Conservation (phyloP, 2,329 filamentous ascomycete species). For the Aspergillaceae sp. region DNA sequence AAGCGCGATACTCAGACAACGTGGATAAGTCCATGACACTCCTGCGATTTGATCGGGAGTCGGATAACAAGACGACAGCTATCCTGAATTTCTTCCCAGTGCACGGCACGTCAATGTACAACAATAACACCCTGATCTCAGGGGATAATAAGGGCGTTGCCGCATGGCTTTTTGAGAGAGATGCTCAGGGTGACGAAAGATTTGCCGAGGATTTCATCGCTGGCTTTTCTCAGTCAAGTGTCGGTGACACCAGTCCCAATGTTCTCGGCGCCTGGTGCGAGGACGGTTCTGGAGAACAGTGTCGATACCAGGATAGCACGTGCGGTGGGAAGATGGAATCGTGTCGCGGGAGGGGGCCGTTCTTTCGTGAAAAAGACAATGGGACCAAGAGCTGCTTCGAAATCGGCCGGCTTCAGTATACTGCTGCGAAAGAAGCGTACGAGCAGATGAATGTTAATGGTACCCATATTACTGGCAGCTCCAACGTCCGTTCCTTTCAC, state of each 20-base stretch:
- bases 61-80: slow-evolving; percentile 68
- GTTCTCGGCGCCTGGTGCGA: slow-evolving; percentile 83
- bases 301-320: slow-evolving; percentile 63
- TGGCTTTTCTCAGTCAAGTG: slow-evolving; percentile 84
- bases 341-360: slow-evolving; percentile 41
- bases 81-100: slow-evolving; percentile 86
- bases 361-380: slow-evolving; percentile 36
- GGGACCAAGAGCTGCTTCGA: slow-evolving; percentile 44
- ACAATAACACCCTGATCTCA: slow-evolving; percentile 82
- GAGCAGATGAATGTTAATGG: slow-evolving; percentile 41
- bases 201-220: slow-evolving; percentile 67
- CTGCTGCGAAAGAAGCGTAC: slow-evolving; percentile 44
- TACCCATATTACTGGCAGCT: slow-evolving; percentile 45
- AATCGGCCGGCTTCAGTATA: slow-evolving; percentile 40
- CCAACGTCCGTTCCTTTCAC: slow-evolving; percentile 71
- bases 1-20: slow-evolving; percentile 55
- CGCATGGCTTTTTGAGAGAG: slow-evolving; percentile 72
- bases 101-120: slow-evolving; percentile 82
- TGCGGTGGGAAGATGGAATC: slow-evolving; percentile 46
- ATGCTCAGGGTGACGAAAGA: slow-evolving; percentile 45
- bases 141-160: slow-evolving; percentile 98
- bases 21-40: slow-evolving; percentile 73
- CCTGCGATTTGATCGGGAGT: slow-evolving; percentile 65
- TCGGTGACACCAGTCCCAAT: slow-evolving; percentile 86
- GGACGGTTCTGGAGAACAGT: slow-evolving; percentile 58